Evolutionary conservation across 306 rosid genomes (phyloP).

Genomic region (Castanea sativa): DNA sequence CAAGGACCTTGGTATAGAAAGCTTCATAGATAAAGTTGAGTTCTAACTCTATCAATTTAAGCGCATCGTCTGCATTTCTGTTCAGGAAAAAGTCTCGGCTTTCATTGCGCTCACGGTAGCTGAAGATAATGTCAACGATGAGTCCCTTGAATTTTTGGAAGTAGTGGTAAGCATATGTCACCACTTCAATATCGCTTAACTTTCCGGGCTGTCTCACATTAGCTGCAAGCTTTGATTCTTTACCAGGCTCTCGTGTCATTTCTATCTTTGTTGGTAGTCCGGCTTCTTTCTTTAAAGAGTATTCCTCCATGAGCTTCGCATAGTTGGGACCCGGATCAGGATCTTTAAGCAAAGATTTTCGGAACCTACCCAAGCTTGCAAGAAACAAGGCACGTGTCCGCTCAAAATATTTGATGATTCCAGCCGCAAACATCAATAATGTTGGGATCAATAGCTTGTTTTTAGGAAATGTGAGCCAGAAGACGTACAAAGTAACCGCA

Average conservation of each 20-base stretch:
- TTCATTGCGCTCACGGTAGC: constrained; percentile 13
- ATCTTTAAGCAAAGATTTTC: constrained; percentile 3
- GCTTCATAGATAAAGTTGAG: constrained; percentile 39
- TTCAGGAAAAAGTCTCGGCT: constrained; percentile 14
- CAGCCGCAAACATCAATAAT: constrained; percentile 21
- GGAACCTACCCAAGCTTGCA: constrained; percentile 22
- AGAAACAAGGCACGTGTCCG: constrained; percentile 24
- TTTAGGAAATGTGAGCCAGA: constrained; percentile 17
- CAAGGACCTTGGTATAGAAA: constrained; percentile 32
- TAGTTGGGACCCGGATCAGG: constrained; percentile 37
- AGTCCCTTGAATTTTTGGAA: constrained; percentile 26
- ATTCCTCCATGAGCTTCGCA: constrained; percentile 34
- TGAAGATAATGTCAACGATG: constrained; percentile 30
- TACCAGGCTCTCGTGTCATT: background rate
- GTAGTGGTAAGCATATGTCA: constrained; percentile 16
- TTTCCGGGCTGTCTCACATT: fast-evolving
- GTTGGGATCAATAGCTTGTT: constrained; percentile 26
- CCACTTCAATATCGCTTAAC: background rate
- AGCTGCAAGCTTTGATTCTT: background rate
- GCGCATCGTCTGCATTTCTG: background rate
- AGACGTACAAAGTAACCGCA: constrained; percentile 5
- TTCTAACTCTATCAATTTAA: constrained; percentile 16
- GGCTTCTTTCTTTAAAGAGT: background rate
- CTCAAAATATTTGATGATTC: constrained; percentile 35
- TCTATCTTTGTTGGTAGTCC: constrained; percentile 17